Conservation (phyloP, 1,284 basidiomycete species). For the Gymnopus androsaceus region DNA sequence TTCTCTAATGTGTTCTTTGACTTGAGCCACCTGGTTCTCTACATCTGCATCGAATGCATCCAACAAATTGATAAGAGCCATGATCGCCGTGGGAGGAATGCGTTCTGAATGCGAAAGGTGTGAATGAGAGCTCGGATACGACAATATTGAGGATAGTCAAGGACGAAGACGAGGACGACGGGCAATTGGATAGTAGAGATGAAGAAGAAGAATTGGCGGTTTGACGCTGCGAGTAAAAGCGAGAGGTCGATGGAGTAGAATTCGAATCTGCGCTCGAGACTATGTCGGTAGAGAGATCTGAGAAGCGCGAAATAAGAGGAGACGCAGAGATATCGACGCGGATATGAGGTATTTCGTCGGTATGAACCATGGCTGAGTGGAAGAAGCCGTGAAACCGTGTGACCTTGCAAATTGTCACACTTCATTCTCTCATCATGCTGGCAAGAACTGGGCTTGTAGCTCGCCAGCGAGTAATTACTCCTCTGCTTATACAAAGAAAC, state of each 20-base stretch:
- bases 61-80: slow-evolving; percentile 37
- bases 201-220: not conserved
- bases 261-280: not conserved
- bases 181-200: not conserved
- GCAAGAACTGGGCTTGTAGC: slow-evolving; percentile 34
- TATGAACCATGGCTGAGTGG: slow-evolving; percentile 3
- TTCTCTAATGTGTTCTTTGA: slow-evolving; percentile 40
- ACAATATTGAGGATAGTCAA: not conserved
- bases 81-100: slow-evolving; percentile 32
- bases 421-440: slow-evolving; percentile 28
- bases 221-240: not conserved
- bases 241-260: not conserved
- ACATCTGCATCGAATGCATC: slow-evolving; percentile 41
- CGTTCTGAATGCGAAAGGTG: not conserved
- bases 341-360: slow-evolving; percentile 8
- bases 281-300: not conserved
- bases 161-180: not conserved
- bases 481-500: slow-evolving; percentile 31
- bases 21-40: slow-evolving; percentile 38
- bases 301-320: not conserved
- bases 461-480: slow-evolving; percentile 28
- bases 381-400: too few species aligned
- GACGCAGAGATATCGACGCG: slow-evolving; percentile 6
- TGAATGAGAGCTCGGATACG: not conserved
- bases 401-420: not conserved